Evolutionary conservation across 495 filamentous ascomycete species (phyloP), one percentile per base, ranked within the genome.

Genomic region (Neurospora sp.): DNA sequence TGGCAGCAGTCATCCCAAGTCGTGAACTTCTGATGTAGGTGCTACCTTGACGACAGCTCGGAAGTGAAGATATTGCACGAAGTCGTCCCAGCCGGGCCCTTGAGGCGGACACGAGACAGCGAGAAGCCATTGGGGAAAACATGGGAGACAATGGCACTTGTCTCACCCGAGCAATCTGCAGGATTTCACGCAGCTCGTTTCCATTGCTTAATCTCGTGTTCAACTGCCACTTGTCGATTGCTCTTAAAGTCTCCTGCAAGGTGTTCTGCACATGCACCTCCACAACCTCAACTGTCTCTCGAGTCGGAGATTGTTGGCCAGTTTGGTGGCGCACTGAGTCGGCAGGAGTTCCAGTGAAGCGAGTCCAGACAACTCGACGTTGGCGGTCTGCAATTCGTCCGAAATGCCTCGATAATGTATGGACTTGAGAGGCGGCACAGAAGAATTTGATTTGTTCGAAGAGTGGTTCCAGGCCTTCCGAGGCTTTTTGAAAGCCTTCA

Each of bases 171-270:
- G 74, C 71, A 44, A 46, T 69, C 71, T 72, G 76, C 72, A 73
- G 66, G 44, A 77, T 74, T 72, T 72, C 38, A 54, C 71, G 54
- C 74, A 76, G 72, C 75, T 80, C 75, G 78, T 78, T 66, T 74
- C 75, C 75, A 79, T 78, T 71, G 77, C 72, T 71, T 75, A 74
- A 74, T 79, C 75, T 74, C 78, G 77, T 79, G 78, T 81, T 74
- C 74, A 69, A 70, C 69, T 78, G 39, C 77, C 73, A 79, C 79
- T 79, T 74, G 78, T 74, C 72, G 69, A 66, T 16, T 59, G 6
- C 37, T 59, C 27, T 66, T 48, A n/a, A 42, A 48, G 48, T 59
- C 70, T 71, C 41, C 66, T 76, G 75, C 73, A 75, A 72, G 35
- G 27, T 73, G 42, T 38, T 75, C 76, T 66, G 54, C 74, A 76